phyloP scores from a whole-genome alignment of 2,329 filamentous ascomycete genomes.

The Dothideomycetes sp. region DNA sequence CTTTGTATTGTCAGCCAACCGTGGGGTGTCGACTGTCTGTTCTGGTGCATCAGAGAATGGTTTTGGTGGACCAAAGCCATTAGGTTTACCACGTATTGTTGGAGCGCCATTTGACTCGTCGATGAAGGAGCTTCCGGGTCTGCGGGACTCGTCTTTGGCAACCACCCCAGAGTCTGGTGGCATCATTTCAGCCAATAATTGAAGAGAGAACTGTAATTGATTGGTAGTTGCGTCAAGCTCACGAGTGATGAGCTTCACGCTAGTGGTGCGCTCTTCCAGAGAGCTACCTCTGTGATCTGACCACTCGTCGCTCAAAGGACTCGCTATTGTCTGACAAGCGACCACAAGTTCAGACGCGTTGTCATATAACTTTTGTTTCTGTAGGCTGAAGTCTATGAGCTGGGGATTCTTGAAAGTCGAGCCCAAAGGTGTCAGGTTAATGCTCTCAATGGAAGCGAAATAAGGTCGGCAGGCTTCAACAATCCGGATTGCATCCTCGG shows the following conservation, averaged over 20 bases:
- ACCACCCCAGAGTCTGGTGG: conserved; percentile 33
- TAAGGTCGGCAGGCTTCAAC: conserved; percentile 85
- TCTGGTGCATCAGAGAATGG: conserved; percentile 54
- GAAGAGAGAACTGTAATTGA: conserved; percentile 79
- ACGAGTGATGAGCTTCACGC: conserved; percentile 66
- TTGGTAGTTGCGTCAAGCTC: conserved; percentile 80
- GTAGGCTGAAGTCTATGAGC: conserved; percentile 73
- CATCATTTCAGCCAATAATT: conserved; percentile 76
- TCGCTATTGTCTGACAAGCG: conserved; percentile 82
- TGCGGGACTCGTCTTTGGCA: conserved; percentile 35
- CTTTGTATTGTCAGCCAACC: conserved; percentile 34
- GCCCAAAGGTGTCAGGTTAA: conserved; percentile 73
- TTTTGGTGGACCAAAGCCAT: conserved; percentile 49
- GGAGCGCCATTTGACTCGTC: conserved; percentile 23
- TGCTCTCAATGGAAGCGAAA: conserved; percentile 82
- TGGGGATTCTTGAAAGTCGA: conserved; percentile 76
- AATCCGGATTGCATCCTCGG: conserved; percentile 66
- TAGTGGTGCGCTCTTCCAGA: conserved; percentile 74
- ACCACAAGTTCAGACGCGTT: conserved; percentile 82
- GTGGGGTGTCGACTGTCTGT: conserved; percentile 17
- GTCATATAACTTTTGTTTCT: conserved; percentile 92
- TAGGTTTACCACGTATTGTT: conserved; percentile 41
- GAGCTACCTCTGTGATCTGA: conserved; percentile 83
- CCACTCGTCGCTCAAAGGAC: conserved; percentile 91
- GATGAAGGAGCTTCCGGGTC: conserved; percentile 26